Percentiles rank a stretch among this genome's conserved stretches.
These are phyloP conservation scores for Trichophaea hybrida DNA, from an alignment of 2,329 filamentous ascomycete genomes.

Conservation along the genomic window DNA sequence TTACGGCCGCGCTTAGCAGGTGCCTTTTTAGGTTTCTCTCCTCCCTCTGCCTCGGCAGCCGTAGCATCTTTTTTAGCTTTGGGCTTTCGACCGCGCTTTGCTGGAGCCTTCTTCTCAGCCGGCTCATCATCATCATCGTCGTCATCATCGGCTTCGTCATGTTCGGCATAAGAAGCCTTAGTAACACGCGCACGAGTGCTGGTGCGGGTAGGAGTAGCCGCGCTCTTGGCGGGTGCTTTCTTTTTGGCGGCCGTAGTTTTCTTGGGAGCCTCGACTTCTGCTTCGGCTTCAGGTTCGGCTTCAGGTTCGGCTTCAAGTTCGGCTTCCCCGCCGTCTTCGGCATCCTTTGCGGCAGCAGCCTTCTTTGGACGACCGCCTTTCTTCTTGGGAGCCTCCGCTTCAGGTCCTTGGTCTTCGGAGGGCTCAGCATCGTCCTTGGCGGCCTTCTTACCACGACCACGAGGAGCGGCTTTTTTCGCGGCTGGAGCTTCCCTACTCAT, in stretches of 20 bases:
- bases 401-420: background rate
- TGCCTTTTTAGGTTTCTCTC: background rate
- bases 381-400: background rate
- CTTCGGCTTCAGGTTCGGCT: too few relatives aligned
- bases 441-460: conserved; percentile 1
- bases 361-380: background rate
- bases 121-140: background rate
- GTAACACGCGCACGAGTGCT: background rate
- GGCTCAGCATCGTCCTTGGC: conserved; percentile 5
- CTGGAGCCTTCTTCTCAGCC: background rate
- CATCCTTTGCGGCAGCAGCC: conserved; percentile 1
- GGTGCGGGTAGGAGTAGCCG: background rate
- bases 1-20: conserved; percentile 1
- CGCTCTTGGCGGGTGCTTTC: conserved; percentile 1
- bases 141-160: background rate
- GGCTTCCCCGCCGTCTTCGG: background rate
- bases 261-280: background rate
- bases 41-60: background rate
- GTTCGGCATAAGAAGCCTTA: background rate
- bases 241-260: background rate
- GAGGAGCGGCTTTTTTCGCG: background rate
- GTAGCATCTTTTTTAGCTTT: background rate
- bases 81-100: conserved; percentile 1
- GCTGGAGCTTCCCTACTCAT: background rate
- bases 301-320: too few relatives aligned